These are phyloP conservation scores for Coffea eugenioides DNA, from an alignment of 257 asterid species.

Conservation along the genomic window DNA sequence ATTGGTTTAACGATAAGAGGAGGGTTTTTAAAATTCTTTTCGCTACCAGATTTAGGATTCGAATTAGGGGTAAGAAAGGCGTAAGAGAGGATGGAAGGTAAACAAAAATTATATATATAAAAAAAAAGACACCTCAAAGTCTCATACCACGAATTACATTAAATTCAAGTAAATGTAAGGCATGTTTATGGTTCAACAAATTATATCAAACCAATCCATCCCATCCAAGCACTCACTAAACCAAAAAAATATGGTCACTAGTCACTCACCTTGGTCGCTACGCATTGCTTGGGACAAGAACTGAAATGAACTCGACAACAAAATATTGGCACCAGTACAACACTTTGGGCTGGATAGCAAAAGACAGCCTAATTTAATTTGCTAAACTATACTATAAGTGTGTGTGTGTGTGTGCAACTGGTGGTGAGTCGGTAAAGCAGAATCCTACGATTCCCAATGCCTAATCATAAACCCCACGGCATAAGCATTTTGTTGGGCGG, in stretches of 20 bases:
- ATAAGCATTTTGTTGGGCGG: background rate
- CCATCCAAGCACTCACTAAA: background rate
- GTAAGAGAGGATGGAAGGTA: no score
- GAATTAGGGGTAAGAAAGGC: no score
- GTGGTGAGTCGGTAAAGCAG: background rate
- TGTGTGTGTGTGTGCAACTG: background rate
- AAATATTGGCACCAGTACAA: background rate
- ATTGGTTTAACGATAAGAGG: no score
- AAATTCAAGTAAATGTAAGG: background rate
- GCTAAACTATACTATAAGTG: background rate
- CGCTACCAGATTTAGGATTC: no score
- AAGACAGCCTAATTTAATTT: background rate
- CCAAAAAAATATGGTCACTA: background rate
- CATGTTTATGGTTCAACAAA: background rate
- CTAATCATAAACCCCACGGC: background rate
- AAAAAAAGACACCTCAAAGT: no score
- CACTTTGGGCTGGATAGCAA: background rate
- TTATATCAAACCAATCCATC: background rate
- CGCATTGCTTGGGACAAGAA: background rate
- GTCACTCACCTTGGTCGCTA: background rate
- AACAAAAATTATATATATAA: no score
- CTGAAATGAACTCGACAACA: background rate
- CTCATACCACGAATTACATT: background rate
- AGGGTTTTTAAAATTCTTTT: no score
- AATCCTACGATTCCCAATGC: background rate